Conservation (phyloP, 1,139 yeast genomes). For the Pichia sp. region DNA sequence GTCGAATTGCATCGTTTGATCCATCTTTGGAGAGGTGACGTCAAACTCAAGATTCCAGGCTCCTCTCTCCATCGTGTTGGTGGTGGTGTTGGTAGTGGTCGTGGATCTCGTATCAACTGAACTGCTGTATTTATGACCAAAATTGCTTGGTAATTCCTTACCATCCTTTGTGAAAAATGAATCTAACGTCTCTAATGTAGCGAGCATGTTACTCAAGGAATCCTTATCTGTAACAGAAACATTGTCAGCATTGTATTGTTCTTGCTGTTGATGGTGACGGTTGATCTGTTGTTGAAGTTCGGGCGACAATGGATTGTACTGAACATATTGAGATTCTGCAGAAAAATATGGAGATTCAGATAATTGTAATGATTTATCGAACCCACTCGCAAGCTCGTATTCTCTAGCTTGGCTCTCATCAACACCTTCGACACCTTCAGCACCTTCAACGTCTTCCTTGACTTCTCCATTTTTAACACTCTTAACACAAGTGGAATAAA, state of each 20-base stretch:
- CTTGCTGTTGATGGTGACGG: slow-evolving; percentile 35
- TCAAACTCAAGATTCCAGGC: slow-evolving; percentile 20
- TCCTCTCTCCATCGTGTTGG: slow-evolving; percentile 9
- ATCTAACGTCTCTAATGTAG: slow-evolving; percentile 92
- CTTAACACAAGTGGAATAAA: slow-evolving; percentile 79
- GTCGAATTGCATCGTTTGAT: slow-evolving; percentile 17
- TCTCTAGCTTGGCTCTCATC: slow-evolving; percentile 26
- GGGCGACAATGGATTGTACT: slow-evolving; percentile 33
- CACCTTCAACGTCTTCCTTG: slow-evolving; percentile 21
- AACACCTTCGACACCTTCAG: slow-evolving; percentile 24
- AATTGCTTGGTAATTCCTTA: slow-evolving; percentile 29
- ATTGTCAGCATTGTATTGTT: slow-evolving; percentile 18
- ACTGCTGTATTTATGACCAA: slow-evolving; percentile 33
- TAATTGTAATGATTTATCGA: slow-evolving; percentile 8
- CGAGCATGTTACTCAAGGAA: slow-evolving; percentile 92
- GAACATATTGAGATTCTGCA: slow-evolving; percentile 47
- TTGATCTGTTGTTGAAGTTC: slow-evolving; percentile 32
- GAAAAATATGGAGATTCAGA: slow-evolving; percentile 16
- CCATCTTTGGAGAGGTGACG: slow-evolving; percentile 15
- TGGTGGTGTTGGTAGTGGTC: slow-evolving; percentile 24
- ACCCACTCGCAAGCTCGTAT: neutral
- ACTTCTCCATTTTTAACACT: too few relatives aligned
- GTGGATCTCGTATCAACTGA: slow-evolving; percentile 43
- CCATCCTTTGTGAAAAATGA: slow-evolving; percentile 82
- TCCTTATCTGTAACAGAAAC: slow-evolving; percentile 53